Conservation (phyloP, 345 rosid species). For the Angophora floribunda region DNA sequence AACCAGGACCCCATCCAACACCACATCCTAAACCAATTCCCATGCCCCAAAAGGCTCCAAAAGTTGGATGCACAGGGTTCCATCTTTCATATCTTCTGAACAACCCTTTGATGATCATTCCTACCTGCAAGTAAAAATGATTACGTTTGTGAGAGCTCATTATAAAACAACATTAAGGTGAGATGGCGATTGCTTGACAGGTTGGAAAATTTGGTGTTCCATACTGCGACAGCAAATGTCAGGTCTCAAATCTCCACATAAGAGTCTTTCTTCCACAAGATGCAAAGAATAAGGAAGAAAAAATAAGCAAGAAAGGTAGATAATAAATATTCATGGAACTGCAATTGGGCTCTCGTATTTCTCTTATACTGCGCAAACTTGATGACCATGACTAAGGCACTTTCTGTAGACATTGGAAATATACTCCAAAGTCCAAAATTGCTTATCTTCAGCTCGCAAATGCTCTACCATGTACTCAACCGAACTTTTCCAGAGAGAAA, state of each 20-base stretch:
- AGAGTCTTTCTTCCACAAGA: background rate
- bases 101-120: slow-evolving; percentile 73
- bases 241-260: background rate
- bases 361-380: background rate
- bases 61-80: slow-evolving; percentile 91
- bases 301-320: background rate
- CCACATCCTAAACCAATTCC: slow-evolving; percentile 92
- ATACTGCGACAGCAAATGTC: background rate
- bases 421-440: background rate
- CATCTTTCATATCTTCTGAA: slow-evolving; percentile 75
- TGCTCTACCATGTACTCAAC: background rate
- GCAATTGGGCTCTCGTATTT: background rate
- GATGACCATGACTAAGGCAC: background rate
- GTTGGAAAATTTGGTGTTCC: background rate
- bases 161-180: background rate
- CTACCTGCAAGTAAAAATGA: slow-evolving; percentile 14
- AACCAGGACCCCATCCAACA: slow-evolving; percentile 97
- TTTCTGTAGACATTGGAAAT: background rate
- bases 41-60: slow-evolving; percentile 95
- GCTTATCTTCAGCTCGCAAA: background rate
- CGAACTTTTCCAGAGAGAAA: background rate
- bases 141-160: background rate
- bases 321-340: background rate
- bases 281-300: background rate
- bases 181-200: background rate